phyloP scores from a whole-genome alignment of 345 rosid genomes.

The Bruguiera parviflora region DNA sequence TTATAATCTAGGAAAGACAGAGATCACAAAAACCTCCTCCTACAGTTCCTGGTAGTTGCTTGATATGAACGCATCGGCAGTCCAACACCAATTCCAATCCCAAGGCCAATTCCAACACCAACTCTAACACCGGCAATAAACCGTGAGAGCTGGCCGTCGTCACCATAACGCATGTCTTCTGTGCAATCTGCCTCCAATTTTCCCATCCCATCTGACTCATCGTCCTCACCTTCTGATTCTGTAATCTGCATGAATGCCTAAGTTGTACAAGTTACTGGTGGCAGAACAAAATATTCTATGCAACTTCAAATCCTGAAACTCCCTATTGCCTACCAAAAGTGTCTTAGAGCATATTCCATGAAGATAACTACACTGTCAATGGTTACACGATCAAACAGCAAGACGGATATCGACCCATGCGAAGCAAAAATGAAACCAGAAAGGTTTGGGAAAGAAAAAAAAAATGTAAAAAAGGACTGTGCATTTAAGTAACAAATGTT shows the following conservation, averaged over 20 bases:
- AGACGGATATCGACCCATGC: background rate
- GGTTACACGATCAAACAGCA: background rate
- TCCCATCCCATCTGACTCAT: slow-evolving; percentile 54
- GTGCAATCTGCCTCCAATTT: slow-evolving; percentile 46
- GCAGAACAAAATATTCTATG: background rate
- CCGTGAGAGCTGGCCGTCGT: slow-evolving; percentile 89
- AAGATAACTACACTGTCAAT: background rate
- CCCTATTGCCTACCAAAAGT: no score
- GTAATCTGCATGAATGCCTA: slow-evolving; percentile 35
- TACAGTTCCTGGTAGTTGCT: slow-evolving; percentile 79
- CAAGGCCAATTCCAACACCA: slow-evolving; percentile 90
- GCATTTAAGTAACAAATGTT: no score
- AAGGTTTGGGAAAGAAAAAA: no score
- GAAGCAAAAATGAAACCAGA: no score
- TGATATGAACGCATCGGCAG: slow-evolving; percentile 91
- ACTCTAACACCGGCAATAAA: slow-evolving; percentile 93
- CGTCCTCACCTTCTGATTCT: slow-evolving; percentile 47
- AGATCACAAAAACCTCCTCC: slow-evolving; percentile 72
- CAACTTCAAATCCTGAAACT: background rate
- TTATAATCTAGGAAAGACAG: slow-evolving; percentile 1
- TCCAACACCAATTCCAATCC: slow-evolving; percentile 89
- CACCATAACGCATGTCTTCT: slow-evolving; percentile 63
- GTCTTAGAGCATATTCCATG: background rate
- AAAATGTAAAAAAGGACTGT: no score
- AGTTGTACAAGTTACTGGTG: no score